Evolutionary conservation across 345 rosid genomes (phyloP).

Genomic region (Eucalyptus regnans): DNA sequence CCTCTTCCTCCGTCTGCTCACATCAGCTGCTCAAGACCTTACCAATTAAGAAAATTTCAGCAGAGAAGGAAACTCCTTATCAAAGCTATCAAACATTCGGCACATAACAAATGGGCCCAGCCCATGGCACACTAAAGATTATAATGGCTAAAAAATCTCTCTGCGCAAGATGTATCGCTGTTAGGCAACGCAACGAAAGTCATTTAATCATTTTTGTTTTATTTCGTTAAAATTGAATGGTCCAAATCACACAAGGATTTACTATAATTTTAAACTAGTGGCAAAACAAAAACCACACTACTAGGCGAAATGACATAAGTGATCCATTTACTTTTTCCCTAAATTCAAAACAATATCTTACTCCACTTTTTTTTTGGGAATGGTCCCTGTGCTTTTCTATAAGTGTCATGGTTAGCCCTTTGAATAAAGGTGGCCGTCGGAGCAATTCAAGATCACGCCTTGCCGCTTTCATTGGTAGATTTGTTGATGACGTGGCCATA

Average conservation of each 20-base stretch:
- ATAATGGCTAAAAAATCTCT: too few species aligned
- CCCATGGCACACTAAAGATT: background rate
- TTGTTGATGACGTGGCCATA: background rate
- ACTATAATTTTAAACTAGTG: background rate
- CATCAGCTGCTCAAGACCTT: conserved; percentile 13
- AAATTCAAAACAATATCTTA: too few species aligned
- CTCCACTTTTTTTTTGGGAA: too few species aligned
- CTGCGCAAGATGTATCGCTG: background rate
- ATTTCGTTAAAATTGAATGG: too few species aligned
- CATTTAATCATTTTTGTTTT: background rate
- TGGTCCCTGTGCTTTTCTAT: background rate
- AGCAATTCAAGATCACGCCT: background rate
- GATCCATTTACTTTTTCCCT: too few species aligned
- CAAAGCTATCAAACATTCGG: conserved; percentile 8
- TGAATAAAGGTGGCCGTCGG: background rate
- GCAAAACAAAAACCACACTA: too few species aligned
- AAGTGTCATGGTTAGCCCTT: background rate
- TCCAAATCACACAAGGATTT: too few species aligned
- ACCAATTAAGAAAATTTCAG: conserved; percentile 24
- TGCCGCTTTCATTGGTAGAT: background rate
- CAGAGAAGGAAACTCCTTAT: conserved; percentile 2
- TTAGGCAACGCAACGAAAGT: background rate
- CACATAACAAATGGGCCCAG: background rate
- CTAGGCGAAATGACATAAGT: background rate
- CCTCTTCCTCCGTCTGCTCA: conserved; percentile 63